phyloP scores from a whole-genome alignment of 192 early-diverging fungal species.

The Powellomyces hirtus region DNA sequence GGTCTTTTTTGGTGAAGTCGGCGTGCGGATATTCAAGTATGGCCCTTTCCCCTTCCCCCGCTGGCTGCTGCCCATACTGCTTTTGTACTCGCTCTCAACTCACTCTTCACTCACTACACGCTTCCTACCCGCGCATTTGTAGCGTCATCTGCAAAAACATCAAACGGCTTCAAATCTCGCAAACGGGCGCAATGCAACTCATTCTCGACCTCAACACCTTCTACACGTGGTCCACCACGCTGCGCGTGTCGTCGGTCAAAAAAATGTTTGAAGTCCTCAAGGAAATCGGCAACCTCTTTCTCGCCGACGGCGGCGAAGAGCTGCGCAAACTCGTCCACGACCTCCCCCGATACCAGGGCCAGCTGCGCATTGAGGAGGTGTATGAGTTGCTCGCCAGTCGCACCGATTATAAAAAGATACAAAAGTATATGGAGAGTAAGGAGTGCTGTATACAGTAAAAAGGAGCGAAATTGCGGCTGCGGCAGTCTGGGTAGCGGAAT shows the following conservation, averaged over 20 bases:
- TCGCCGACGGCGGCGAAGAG: slow-evolving; percentile 69
- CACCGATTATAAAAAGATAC: slow-evolving; percentile 76
- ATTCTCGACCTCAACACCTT: slow-evolving; percentile 85
- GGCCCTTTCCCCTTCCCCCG: slow-evolving; percentile 5
- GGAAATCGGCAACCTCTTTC: slow-evolving; percentile 77
- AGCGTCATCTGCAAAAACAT: slow-evolving; percentile 84
- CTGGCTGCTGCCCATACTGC: not conserved
- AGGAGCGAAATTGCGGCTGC: no score
- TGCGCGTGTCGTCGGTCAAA: slow-evolving; percentile 62
- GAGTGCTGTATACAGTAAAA: slow-evolving; percentile 37
- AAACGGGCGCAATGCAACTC: slow-evolving; percentile 85
- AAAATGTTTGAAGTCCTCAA: slow-evolving; percentile 76
- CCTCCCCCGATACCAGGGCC: slow-evolving; percentile 67
- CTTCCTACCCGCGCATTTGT: no score
- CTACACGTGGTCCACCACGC: slow-evolving; percentile 65
- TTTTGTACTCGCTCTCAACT: not conserved
- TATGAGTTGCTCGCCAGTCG: slow-evolving; percentile 77
- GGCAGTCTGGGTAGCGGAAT: no score
- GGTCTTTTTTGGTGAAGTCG: slow-evolving; percentile 89
- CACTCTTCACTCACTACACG: not conserved
- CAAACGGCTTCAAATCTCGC: slow-evolving; percentile 73
- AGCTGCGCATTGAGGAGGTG: slow-evolving; percentile 74
- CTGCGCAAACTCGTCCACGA: slow-evolving; percentile 78
- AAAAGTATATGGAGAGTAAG: slow-evolving; percentile 68
- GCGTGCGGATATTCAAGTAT: slow-evolving; percentile 83